Conservation (phyloP, 495 filamentous ascomycete genomes). For the Melanomma pulvis-pyrius region DNA sequence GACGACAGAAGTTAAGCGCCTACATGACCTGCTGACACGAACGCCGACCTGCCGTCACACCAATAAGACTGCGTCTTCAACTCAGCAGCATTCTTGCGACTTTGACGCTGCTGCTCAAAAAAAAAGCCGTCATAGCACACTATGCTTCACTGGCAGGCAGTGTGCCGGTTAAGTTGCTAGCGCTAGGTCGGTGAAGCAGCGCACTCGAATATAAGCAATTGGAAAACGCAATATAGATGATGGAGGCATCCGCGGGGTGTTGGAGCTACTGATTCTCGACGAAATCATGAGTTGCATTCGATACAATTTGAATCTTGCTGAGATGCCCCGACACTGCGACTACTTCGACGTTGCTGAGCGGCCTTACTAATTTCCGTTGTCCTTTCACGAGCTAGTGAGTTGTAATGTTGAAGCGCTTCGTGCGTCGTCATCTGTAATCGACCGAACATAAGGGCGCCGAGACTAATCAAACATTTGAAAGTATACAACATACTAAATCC, state of each 20-base stretch:
- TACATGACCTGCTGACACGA: too few species aligned
- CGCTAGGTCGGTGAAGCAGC: conserved; percentile 6
- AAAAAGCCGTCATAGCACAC: background rate
- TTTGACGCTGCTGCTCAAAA: background rate
- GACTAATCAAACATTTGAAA: too few species aligned
- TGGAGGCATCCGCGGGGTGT: conserved; percentile 38
- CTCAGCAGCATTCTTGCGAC: background rate
- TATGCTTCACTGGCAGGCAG: background rate
- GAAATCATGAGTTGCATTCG: conserved; percentile 32
- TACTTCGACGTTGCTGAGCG: conserved; percentile 39
- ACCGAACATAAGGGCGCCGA: too few species aligned
- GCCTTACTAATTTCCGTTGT: background rate
- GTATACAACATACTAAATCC: too few species aligned
- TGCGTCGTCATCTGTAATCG: background rate
- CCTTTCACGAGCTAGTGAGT: background rate
- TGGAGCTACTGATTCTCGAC: conserved; percentile 33
- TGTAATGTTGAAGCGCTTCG: background rate
- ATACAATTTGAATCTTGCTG: conserved; percentile 2
- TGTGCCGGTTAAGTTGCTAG: conserved; percentile 4
- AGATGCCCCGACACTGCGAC: conserved; percentile 32
- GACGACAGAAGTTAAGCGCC: too few species aligned
- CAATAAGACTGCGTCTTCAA: too few species aligned
- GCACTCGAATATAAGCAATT: background rate
- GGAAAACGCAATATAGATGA: conserved; percentile 29
- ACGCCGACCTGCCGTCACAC: too few species aligned